These are phyloP conservation scores for Saccharomycopsis fodiens DNA, from an alignment of 805 yeast species.

Conservation along the genomic window DNA sequence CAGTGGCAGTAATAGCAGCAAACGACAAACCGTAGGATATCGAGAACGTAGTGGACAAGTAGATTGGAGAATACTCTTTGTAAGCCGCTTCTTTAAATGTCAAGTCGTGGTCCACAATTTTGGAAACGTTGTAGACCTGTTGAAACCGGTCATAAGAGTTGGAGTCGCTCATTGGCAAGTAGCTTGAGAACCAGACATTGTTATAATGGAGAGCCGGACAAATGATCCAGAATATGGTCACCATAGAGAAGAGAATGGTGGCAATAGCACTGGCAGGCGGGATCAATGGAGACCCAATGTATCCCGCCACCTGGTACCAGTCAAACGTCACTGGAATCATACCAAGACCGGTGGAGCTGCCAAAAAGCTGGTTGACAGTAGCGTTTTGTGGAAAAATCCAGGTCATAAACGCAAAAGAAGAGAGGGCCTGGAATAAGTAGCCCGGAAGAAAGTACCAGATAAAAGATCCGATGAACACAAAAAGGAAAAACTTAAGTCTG, in stretches of 20 bases:
- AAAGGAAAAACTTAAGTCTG: constrained; percentile 40
- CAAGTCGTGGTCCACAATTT: constrained; percentile 37
- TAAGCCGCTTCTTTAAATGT: constrained; percentile 41
- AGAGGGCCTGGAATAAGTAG: constrained; percentile 48
- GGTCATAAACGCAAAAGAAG: constrained; percentile 53
- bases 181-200: constrained; percentile 52
- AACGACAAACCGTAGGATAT: constrained; percentile 55
- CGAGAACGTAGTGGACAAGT: constrained; percentile 48
- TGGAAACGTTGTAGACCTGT: constrained; percentile 39
- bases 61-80: constrained; percentile 55
- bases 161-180: constrained; percentile 49
- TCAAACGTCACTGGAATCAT: constrained; percentile 60
- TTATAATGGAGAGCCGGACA: constrained; percentile 46
- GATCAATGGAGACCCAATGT: constrained; percentile 54
- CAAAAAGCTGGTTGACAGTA: constrained; percentile 58
- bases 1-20: constrained; percentile 56
- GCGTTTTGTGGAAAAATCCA: constrained; percentile 59
- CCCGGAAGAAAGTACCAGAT: constrained; percentile 57
- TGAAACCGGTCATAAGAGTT: constrained; percentile 46
- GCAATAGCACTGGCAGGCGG: constrained; percentile 46
- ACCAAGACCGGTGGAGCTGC: constrained; percentile 54
- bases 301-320: constrained; percentile 54
- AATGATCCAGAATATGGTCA: constrained; percentile 45
- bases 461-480: constrained; percentile 34
- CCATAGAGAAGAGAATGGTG: constrained; percentile 39